Conservation (phyloP, 1,139 yeast species). For the Candida sp. region DNA sequence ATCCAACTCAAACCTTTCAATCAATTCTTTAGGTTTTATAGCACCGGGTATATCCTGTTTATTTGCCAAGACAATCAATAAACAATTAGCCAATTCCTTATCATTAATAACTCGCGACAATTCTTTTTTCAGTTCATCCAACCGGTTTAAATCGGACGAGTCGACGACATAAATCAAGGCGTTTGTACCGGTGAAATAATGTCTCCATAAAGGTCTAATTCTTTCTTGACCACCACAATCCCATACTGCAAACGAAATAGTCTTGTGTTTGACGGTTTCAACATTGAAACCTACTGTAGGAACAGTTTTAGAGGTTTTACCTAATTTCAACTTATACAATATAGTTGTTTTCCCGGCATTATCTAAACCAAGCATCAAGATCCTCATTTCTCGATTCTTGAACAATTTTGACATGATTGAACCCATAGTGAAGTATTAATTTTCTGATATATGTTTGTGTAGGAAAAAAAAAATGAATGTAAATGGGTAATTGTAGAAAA, state of each 20-base stretch:
- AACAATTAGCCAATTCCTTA: constrained; percentile 77
- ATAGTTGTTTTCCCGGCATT: constrained; percentile 91
- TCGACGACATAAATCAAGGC: constrained; percentile 94
- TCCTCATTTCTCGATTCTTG: constrained; percentile 70
- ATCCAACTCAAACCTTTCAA: constrained; percentile 55
- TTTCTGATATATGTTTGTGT: neutral
- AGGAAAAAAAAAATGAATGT: neutral
- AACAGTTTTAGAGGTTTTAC: constrained; percentile 75
- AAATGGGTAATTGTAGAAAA: neutral
- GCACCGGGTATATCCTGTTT: constrained; percentile 78
- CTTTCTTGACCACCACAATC: constrained; percentile 97
- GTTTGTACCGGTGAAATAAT: constrained; percentile 89
- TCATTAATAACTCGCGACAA: constrained; percentile 73
- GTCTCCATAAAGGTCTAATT: constrained; percentile 91
- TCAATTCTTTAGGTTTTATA: constrained; percentile 61
- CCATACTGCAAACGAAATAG: constrained; percentile 92
- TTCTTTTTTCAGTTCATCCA: constrained; percentile 78
- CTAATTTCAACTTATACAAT: constrained; percentile 68
- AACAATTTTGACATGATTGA: constrained; percentile 32
- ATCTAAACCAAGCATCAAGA: constrained; percentile 88
- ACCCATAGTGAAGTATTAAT: constrained; percentile 1
- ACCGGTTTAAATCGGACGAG: constrained; percentile 66
- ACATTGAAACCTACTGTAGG: constrained; percentile 97
- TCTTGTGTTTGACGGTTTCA: constrained; percentile 86
- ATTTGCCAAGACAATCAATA: constrained; percentile 82